Evolutionary conservation across 257 asterid genomes (phyloP).

Genomic region (Penstemon newberryi): DNA sequence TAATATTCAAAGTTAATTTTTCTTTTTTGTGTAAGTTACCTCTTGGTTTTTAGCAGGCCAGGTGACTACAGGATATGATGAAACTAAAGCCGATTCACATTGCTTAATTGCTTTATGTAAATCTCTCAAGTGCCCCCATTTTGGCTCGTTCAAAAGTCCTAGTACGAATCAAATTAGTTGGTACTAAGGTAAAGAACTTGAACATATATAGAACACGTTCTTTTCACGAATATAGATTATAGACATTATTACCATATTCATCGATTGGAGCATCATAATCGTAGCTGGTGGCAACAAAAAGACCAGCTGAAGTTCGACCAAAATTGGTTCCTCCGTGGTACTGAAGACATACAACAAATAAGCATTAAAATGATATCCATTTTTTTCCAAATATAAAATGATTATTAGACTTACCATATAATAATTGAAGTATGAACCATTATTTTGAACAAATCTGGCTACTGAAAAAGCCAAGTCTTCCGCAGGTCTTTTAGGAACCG

Average conservation of each 20-base stretch:
- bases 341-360: conserved; percentile 37
- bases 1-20: neutral
- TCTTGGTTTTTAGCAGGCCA: conserved; percentile 86
- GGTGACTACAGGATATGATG: conserved; percentile 76
- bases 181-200: too few relatives aligned
- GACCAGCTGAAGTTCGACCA: conserved; percentile 80
- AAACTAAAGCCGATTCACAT: conserved; percentile 81
- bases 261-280: conserved; percentile 92
- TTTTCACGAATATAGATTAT: neutral
- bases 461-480: conserved; percentile 92
- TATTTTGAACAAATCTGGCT: conserved; percentile 82
- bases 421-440: conserved; percentile 88
- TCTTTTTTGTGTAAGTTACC: conserved; percentile 38
- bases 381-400: neutral
- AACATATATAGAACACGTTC: too few relatives aligned
- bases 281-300: conserved; percentile 81
- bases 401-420: conserved; percentile 64
- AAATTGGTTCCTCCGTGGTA: conserved; percentile 94
- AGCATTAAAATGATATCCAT: neutral
- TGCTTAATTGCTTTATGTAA: conserved; percentile 88
- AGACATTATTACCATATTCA: conserved; percentile 67
- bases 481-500: conserved; percentile 72
- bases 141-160: conserved; percentile 80
- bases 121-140: conserved; percentile 76
- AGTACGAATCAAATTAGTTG: conserved; percentile 6